These are phyloP conservation scores for Aspergillus arachidicola DNA, from an alignment of 2,329 filamentous ascomycete species.

Conservation along the genomic window DNA sequence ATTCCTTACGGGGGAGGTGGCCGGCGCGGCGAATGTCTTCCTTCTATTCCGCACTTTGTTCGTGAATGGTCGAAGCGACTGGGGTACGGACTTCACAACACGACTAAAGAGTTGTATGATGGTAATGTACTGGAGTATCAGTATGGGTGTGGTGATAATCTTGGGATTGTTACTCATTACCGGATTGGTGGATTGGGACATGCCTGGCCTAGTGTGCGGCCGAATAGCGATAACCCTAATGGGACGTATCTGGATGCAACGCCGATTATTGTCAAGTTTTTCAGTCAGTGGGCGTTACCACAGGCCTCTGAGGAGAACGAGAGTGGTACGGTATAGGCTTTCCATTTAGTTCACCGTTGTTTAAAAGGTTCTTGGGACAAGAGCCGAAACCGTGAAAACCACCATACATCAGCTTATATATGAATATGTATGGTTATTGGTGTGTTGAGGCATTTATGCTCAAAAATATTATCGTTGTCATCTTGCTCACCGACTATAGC, in stretches of 20 bases:
- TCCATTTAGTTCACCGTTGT: not conserved
- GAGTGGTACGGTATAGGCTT: not conserved
- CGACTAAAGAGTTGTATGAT: conserved; percentile 4
- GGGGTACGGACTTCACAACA: conserved; percentile 12
- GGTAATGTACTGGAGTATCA: conserved; percentile 12
- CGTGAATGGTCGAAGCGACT: conserved; percentile 31
- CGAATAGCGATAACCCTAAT: conserved; percentile 20
- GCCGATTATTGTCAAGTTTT: conserved; percentile 25
- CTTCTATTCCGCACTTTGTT: conserved; percentile 24
- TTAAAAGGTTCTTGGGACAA: not conserved
- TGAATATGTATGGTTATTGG: not conserved
- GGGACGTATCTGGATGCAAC: conserved; percentile 24
- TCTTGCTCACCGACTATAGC: not conserved
- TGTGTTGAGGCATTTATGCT: not conserved
- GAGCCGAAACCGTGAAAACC: not conserved
- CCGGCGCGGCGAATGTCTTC: conserved; percentile 20
- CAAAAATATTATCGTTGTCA: not conserved
- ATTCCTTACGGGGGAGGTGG: conserved; percentile 45
- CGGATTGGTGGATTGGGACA: conserved; percentile 20
- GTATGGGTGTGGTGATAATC: conserved; percentile 8
- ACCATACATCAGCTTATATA: not conserved
- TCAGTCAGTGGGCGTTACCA: conserved; percentile 12
- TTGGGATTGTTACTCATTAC: conserved; percentile 20
- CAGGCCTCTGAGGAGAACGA: no score
- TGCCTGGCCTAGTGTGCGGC: conserved; percentile 23